Evolutionary conservation across 2,329 filamentous ascomycete species (phyloP).

Genomic region (Drechslerella stenobrocha): DNA sequence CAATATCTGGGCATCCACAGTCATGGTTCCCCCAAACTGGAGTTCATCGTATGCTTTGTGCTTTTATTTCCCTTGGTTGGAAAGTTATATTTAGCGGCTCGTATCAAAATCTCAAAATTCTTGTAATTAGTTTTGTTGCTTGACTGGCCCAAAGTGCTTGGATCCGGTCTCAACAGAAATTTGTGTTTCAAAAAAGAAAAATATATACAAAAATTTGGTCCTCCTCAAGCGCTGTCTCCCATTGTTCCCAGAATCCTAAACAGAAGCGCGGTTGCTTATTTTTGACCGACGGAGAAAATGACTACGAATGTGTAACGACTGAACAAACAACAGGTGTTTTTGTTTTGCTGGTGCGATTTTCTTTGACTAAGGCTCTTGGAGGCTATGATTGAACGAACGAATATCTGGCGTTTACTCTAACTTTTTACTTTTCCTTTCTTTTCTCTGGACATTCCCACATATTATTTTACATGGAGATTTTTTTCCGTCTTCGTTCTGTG

Average conservation of each 20-base stretch:
- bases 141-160: slow-evolving; percentile 48
- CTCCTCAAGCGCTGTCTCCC: slow-evolving; percentile 7
- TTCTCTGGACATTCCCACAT: neutral
- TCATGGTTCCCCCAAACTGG: slow-evolving; percentile 6
- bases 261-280: slow-evolving; percentile 15
- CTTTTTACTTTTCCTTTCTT: neutral
- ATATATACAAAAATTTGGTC: slow-evolving; percentile 16
- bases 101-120: slow-evolving; percentile 32
- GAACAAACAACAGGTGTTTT: slow-evolving; percentile 8
- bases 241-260: slow-evolving; percentile 22
- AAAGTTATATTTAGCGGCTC: slow-evolving; percentile 46
- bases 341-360: slow-evolving; percentile 12
- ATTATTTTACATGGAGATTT: neutral
- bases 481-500: neutral
- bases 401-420: neutral
- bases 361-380: no score
- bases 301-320: slow-evolving; percentile 38
- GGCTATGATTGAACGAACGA: no score
- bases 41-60: slow-evolving; percentile 24
- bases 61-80: slow-evolving; percentile 14
- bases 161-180: slow-evolving; percentile 29
- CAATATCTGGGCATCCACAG: slow-evolving; percentile 10
- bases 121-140: slow-evolving; percentile 43
- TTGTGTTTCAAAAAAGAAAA: slow-evolving; percentile 47
- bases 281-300: slow-evolving; percentile 13